Percentiles rank a stretch among this genome's conserved stretches.
phyloP scores from a whole-genome alignment of 2,329 filamentous ascomycete genomes.

The Didymella arachidicola region DNA sequence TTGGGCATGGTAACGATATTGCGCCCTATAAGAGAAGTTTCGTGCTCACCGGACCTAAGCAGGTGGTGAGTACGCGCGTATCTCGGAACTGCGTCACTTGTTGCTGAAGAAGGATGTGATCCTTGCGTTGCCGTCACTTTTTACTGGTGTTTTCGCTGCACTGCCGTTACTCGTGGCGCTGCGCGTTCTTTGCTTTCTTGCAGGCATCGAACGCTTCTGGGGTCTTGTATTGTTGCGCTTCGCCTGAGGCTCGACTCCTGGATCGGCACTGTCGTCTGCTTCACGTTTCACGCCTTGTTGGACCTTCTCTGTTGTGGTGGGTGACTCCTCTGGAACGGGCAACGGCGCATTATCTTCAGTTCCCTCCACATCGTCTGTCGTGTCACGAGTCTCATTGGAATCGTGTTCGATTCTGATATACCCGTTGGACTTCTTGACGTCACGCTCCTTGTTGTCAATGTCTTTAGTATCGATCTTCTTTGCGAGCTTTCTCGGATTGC shows the following conservation, averaged over 20 bases:
- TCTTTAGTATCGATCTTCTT: constrained; percentile 31
- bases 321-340: constrained; percentile 46
- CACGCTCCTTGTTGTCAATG: constrained; percentile 34
- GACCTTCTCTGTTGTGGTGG: constrained; percentile 22
- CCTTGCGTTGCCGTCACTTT: constrained; percentile 62
- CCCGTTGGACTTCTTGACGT: constrained; percentile 35
- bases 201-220: constrained; percentile 31
- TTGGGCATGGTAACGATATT: neutral
- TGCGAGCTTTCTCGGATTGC: constrained; percentile 59
- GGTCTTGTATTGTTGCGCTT: constrained; percentile 49
- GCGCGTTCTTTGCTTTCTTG: constrained; percentile 55
- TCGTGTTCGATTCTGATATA: constrained; percentile 49
- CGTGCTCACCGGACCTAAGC: constrained; percentile 28
- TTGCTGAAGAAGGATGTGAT: constrained; percentile 66
- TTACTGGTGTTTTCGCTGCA: constrained; percentile 52
- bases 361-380: constrained; percentile 53
- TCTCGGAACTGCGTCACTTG: constrained; percentile 46
- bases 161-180: constrained; percentile 66
- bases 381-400: constrained; percentile 52
- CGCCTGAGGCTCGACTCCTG: constrained; percentile 45
- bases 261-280: constrained; percentile 42
- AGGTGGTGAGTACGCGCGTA: constrained; percentile 13
- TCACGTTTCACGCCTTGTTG: constrained; percentile 56
- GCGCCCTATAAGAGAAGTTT: constrained; percentile 1
- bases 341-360: constrained; percentile 62